Evolutionary conservation across 768 basidiomycete species (phyloP).

Genomic region (Terana coerulea): DNA sequence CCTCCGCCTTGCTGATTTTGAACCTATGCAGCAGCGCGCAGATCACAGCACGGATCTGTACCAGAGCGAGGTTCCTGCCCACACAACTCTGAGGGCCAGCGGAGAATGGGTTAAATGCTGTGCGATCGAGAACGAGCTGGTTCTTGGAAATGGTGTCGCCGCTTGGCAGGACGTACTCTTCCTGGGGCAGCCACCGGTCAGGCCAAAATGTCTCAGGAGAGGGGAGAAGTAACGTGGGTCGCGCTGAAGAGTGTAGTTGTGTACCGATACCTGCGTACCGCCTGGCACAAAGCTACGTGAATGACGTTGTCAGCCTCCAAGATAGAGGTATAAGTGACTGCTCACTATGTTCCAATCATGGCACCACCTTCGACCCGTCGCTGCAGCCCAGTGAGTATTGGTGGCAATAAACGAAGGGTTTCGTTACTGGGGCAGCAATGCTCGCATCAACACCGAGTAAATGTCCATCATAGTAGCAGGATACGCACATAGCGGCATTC

Average conservation of each 20-base stretch:
- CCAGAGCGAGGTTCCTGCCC: slow-evolving; percentile 12
- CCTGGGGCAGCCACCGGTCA: slow-evolving; percentile 21
- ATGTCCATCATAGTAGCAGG: background rate
- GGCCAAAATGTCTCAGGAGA: slow-evolving; percentile 20
- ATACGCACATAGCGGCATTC: slow-evolving; percentile 17
- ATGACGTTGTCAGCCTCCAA: background rate
- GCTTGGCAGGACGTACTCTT: slow-evolving; percentile 1
- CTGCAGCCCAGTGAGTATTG: slow-evolving; percentile 18
- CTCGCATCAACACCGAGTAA: background rate
- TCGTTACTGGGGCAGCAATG: slow-evolving; percentile 16
- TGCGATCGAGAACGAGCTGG: slow-evolving; percentile 1
- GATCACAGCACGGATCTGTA: slow-evolving; percentile 13
- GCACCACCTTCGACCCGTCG: slow-evolving; percentile 17
- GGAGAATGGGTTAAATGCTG: slow-evolving; percentile 12
- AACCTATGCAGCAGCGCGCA: slow-evolving; percentile 9
- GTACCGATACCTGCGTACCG: slow-evolving; percentile 15
- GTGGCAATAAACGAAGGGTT: slow-evolving; percentile 20
- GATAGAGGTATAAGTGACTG: background rate
- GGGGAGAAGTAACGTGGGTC: slow-evolving; percentile 21
- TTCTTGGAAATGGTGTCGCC: slow-evolving; percentile 5
- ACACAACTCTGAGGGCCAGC: slow-evolving; percentile 11
- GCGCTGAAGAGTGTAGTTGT: slow-evolving; percentile 16
- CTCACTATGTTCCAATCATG: slow-evolving; percentile 17
- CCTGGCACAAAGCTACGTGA: slow-evolving; percentile 16
- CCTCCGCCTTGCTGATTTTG: slow-evolving; percentile 6